Evolutionary conservation across 768 basidiomycete species (phyloP).

Genomic region (Lentinula boryana): DNA sequence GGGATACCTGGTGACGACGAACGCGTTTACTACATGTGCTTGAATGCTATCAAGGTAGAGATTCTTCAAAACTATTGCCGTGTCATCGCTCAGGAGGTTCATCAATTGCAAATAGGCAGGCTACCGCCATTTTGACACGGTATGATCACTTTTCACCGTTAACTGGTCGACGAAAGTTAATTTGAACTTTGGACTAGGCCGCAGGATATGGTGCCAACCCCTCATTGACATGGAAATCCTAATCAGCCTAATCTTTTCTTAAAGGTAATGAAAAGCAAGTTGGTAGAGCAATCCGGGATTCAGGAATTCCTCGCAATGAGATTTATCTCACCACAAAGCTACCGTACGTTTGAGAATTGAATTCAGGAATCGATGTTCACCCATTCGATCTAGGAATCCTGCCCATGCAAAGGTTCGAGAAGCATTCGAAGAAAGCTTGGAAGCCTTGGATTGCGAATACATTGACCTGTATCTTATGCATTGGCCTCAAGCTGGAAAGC

Average conservation of each 20-base stretch:
- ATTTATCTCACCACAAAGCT: constrained; percentile 50
- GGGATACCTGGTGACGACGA: constrained; percentile 27
- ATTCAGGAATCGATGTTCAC: background rate
- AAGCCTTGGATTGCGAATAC: constrained; percentile 18
- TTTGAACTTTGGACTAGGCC: background rate
- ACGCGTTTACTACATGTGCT: constrained; percentile 32
- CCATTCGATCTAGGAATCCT: background rate
- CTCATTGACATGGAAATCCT: background rate
- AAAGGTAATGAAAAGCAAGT: constrained; percentile 36
- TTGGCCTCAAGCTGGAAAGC: constrained; percentile 17
- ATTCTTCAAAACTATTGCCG: too few species aligned
- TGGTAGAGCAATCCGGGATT: constrained; percentile 38
- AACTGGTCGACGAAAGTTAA: background rate
- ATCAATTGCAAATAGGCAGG: background rate
- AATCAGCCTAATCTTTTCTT: background rate
- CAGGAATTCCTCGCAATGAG: constrained; percentile 36
- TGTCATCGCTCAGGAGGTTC: too few species aligned
- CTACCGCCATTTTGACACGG: constrained; percentile 10
- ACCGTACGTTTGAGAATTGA: constrained; percentile 17
- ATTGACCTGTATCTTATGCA: constrained; percentile 33
- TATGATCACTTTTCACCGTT: background rate
- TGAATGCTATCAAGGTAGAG: constrained; percentile 26
- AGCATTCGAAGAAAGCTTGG: background rate
- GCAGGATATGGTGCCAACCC: background rate
- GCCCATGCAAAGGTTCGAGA: background rate